Conservation (phyloP, 2,329 filamentous ascomycete genomes). For the Penicillium griseofulvum region DNA sequence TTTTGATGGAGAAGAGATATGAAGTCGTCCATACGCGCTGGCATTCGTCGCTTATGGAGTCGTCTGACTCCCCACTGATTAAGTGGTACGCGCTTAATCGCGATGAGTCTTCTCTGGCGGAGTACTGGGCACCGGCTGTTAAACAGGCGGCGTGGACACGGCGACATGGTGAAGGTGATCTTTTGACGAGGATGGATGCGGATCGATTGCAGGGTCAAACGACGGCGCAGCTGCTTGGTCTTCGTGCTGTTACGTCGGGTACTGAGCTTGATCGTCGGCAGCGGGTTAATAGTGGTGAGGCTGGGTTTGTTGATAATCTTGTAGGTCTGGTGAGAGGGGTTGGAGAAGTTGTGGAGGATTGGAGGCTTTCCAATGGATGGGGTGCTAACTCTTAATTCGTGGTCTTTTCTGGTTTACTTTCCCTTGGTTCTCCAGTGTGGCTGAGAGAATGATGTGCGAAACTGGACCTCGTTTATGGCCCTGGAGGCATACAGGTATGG, state of each 20-base stretch:
- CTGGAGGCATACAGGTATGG: not conserved
- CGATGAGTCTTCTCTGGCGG: constrained; percentile 29
- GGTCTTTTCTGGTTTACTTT: not conserved
- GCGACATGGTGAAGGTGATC: constrained; percentile 14
- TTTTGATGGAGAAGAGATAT: constrained; percentile 38
- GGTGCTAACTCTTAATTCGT: constrained; percentile 18
- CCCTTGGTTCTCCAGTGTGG: not conserved
- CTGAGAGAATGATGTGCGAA: not conserved
- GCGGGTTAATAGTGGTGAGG: constrained; percentile 24
- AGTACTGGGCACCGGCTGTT: constrained; percentile 36
- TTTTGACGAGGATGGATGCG: constrained; percentile 21
- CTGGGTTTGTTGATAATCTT: constrained; percentile 25
- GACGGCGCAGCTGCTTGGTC: constrained; percentile 15
- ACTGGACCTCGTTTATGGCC: not conserved
- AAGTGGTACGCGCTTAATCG: constrained; percentile 26
- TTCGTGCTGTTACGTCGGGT: constrained; percentile 11
- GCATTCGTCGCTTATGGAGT: constrained; percentile 25
- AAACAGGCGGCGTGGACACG: constrained; percentile 37
- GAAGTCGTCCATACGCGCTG: constrained; percentile 33
- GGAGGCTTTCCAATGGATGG: constrained; percentile 26
- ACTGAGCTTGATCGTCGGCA: constrained; percentile 22
- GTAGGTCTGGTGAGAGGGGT: constrained; percentile 27
- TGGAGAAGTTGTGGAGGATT: constrained; percentile 24
- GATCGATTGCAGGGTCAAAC: constrained; percentile 20
- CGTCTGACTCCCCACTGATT: constrained; percentile 4